These are phyloP conservation scores for Luzula sylvatica DNA, from an alignment of 176 grass and related monocot species.

Conservation along the genomic window DNA sequence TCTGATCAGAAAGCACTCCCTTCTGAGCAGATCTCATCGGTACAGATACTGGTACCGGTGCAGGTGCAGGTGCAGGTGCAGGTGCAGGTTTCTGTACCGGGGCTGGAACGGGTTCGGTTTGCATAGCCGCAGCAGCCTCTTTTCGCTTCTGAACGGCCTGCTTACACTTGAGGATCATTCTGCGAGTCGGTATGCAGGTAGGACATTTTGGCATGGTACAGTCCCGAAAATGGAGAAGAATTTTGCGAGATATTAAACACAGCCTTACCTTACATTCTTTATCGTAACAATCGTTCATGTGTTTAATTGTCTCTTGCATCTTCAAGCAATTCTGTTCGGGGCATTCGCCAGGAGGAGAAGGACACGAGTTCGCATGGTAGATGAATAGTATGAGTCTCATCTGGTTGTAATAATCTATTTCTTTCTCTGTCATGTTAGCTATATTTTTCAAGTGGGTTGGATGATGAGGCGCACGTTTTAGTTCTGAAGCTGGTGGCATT, in stretches of 20 bases:
- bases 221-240: conserved; percentile 56
- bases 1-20: conserved; percentile 37
- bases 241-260: conserved; percentile 49
- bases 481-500: conserved; percentile 31
- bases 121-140: too few relatives aligned
- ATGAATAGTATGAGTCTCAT: conserved; percentile 67
- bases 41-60: conserved; percentile 2
- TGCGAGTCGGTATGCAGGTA: conserved; percentile 59
- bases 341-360: conserved; percentile 59
- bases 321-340: conserved; percentile 56
- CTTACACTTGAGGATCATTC: conserved; percentile 43
- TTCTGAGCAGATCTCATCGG: conserved; percentile 7
- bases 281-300: conserved; percentile 55
- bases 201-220: conserved; percentile 61
- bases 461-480: conserved; percentile 15
- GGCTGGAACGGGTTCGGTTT: conserved; percentile 22
- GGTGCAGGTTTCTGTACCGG: conserved; percentile 31
- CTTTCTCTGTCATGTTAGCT: conserved; percentile 35
- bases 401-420: conserved; percentile 57
- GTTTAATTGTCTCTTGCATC: conserved; percentile 66
- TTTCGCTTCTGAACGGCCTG: too few relatives aligned
- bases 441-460: conserved; percentile 7
- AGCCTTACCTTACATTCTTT: conserved; percentile 49
- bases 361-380: conserved; percentile 73
- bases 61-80: not conserved